phyloP scores from a whole-genome alignment of 1,139 yeast species.

The Ogataea hybrid region DNA sequence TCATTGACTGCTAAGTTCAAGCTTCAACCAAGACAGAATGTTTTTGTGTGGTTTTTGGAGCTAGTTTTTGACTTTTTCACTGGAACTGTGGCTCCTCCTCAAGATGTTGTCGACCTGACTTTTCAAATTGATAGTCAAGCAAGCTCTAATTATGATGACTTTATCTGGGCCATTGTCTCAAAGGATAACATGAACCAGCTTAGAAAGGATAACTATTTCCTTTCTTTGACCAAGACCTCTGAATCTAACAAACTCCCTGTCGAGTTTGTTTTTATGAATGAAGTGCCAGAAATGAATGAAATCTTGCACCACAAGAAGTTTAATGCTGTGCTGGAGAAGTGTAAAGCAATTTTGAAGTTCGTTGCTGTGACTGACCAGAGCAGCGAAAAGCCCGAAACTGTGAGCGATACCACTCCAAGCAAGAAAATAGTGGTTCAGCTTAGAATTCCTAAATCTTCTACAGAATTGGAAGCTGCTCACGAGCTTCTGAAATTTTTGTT shows the following conservation, averaged over 20 bases:
- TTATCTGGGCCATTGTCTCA: conserved; percentile 80
- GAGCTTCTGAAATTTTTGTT: conserved; percentile 37
- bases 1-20: conserved; percentile 59
- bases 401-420: conserved; percentile 50
- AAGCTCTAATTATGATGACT: conserved; percentile 53
- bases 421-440: conserved; percentile 57
- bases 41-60: conserved; percentile 63
- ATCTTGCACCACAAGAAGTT: conserved; percentile 53
- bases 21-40: conserved; percentile 78
- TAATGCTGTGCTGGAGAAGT: conserved; percentile 45
- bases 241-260: conserved; percentile 66
- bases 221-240: conserved; percentile 80
- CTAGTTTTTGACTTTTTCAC: conserved; percentile 53
- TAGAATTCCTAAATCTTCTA: conserved; percentile 43
- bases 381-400: conserved; percentile 56
- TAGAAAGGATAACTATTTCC: conserved; percentile 74
- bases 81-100: conserved; percentile 47
- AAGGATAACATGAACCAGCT: conserved; percentile 77
- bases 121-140: conserved; percentile 59
- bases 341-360: conserved; percentile 56
- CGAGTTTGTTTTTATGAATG: conserved; percentile 86
- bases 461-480: conserved; percentile 46
- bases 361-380: conserved; percentile 86
- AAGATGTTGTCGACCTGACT: conserved; percentile 60
- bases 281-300: conserved; percentile 77